phyloP scores from a whole-genome alignment of 306 rosid species.

The Abrus precatorius region DNA sequence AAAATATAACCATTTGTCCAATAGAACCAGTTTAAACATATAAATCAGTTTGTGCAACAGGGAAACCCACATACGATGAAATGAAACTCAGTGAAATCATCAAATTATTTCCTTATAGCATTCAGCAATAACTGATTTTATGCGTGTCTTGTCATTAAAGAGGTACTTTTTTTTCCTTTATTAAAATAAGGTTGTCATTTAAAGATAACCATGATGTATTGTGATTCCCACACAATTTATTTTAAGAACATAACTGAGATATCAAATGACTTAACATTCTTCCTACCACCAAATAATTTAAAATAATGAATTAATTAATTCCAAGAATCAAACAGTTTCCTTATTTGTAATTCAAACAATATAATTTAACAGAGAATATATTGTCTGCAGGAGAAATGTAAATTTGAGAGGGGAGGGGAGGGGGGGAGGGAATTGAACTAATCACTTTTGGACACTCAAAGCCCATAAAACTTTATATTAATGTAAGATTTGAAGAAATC shows the following conservation, averaged over 20 bases:
- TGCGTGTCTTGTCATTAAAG: not conserved
- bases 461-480: conserved; percentile 15
- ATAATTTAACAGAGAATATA: conserved; percentile 16
- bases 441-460: conserved; percentile 20
- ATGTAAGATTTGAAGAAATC: conserved; percentile 35
- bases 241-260: conserved; percentile 16
- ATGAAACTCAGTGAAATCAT: conserved; percentile 10
- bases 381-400: conserved; percentile 36
- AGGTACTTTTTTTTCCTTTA: conserved; percentile 6
- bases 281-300: conserved; percentile 31
- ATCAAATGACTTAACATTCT: conserved; percentile 32
- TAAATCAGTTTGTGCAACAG: conserved; percentile 34
- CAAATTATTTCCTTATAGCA: conserved; percentile 30
- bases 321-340: not conserved
- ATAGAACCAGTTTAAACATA: conserved; percentile 23
- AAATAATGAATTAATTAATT: conserved; percentile 26
- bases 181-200: conserved; percentile 18
- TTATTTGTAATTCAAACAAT: conserved; percentile 29
- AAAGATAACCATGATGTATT: conserved; percentile 16
- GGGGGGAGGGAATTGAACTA: not conserved
- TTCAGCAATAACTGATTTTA: not conserved
- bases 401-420: not conserved
- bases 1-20: conserved; percentile 12
- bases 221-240: conserved; percentile 17
- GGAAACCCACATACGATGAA: conserved; percentile 9